Evolutionary conservation across 805 yeast species (phyloP), one percentile per base, ranked within the genome.

Genomic region (Dipodascus geniculatus): DNA sequence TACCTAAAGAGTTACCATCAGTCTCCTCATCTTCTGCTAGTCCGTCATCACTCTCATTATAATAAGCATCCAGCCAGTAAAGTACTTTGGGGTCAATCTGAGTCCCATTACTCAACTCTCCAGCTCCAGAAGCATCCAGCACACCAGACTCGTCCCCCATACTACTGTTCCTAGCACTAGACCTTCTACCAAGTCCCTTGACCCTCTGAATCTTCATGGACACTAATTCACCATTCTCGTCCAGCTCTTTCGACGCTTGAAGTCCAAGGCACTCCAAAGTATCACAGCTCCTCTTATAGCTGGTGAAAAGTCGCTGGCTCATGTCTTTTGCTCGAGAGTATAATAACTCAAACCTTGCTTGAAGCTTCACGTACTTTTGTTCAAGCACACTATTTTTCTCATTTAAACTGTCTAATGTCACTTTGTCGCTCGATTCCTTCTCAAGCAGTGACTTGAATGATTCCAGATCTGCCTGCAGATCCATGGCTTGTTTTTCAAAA

Each of bases 181-280:
- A 44, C 20, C 53, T 48, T 47, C 49, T 31, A 42, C 60, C 42
- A n/a, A 65, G 57, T 0, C 96, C 96, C 63, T 86, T 86, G 2
- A 88, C 96, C 56, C 97, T 75, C 50, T 81, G 81, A 24, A 68
- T 63, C 20, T 58, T 55, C 58, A 65, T 67, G 1, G 51, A 50
- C 1, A 55, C 48, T 3, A 86, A 79, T 51, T 74, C 75, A 48
- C 74, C 71, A 4, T 22, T 19, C 8, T 67, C 71, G 17, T 72
- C 71, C 11, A 65, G 61, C 1, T 64, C 64, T 51, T 74, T 73
- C 1, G 78, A 72, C 50, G 86, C 74, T 38, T 88, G 73, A 49
- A 89, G 71, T 0, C 97, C 96, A 74, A 89, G 81, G 2, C 83
- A 75, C 62, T 86, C 95, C 31, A 87, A 69, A 2, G 84, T 69